A percentile compares a stretch with the other conserved stretches of the same genome.
Conservation (phyloP, 768 basidiomycete genomes). For the Brasilioporus rufonigricans region DNA sequence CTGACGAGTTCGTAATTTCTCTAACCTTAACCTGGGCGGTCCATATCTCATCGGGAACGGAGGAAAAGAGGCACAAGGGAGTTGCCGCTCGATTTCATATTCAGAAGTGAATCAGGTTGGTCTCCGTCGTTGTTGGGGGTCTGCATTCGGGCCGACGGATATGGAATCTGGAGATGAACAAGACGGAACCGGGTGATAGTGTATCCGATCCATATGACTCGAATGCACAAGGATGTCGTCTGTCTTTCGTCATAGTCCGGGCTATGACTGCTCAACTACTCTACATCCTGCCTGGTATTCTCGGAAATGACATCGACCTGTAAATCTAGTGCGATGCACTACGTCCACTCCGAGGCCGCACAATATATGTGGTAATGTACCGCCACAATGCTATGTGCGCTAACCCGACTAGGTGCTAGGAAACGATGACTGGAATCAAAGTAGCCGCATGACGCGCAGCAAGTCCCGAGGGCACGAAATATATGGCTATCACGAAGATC, state of each 20-base stretch:
- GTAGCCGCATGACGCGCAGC: not conserved
- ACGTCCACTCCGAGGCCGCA: too few relatives aligned
- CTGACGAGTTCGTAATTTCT: not conserved
- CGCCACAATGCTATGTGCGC: not conserved
- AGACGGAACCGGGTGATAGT: too few relatives aligned
- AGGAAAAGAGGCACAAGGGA: not conserved
- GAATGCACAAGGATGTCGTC: too few relatives aligned
- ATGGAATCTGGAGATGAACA: too few relatives aligned
- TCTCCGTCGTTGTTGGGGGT: not conserved
- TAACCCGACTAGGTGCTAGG: not conserved
- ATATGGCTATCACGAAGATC: not conserved
- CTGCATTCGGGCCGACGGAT: too few relatives aligned
- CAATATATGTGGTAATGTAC: not conserved
- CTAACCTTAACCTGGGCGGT: not conserved
- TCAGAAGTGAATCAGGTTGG: not conserved
- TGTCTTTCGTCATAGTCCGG: too few relatives aligned
- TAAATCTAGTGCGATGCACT: not conserved
- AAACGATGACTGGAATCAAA: not conserved
- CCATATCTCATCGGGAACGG: not conserved
- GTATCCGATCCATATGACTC: too few relatives aligned
- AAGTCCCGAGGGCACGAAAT: too few relatives aligned
- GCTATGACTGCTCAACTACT: too few relatives aligned
- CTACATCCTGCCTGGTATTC: not conserved
- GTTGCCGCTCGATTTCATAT: not conserved
- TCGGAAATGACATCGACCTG: not conserved